phyloP scores from a whole-genome alignment of 768 basidiomycete genomes.

The Russula emetica region DNA sequence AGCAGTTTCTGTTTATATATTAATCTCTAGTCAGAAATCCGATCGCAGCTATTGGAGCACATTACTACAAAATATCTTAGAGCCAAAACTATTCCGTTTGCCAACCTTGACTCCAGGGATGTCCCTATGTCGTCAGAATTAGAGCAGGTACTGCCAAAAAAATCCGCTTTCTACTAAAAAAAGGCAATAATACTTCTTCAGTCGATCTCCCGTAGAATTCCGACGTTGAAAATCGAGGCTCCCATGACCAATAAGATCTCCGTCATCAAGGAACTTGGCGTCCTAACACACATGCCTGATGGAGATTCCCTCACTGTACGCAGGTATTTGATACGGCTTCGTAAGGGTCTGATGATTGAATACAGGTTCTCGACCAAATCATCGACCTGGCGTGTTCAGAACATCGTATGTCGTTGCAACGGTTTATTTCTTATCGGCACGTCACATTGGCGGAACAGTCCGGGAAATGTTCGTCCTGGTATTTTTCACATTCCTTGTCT shows the following conservation, averaged over 20 bases:
- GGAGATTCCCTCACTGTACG: constrained; percentile 6
- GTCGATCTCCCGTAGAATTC: not conserved
- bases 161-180: too few species aligned
- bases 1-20: not conserved
- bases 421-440: constrained; percentile 53
- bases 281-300: constrained; percentile 15
- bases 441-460: constrained; percentile 48
- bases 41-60: not conserved
- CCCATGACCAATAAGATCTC: not conserved
- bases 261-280: constrained; percentile 21
- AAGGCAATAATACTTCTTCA: not conserved
- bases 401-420: constrained; percentile 36
- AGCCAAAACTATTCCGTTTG: not conserved
- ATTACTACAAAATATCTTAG: not conserved
- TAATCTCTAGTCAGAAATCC: constrained; percentile 8
- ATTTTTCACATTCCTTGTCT: not conserved
- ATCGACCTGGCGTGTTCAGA: constrained; percentile 26
- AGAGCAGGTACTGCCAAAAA: not conserved
- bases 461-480: constrained; percentile 38
- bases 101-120: not conserved
- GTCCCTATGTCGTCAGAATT: not conserved
- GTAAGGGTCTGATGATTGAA: not conserved
- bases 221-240: not conserved
- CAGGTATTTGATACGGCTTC: not conserved
- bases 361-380: constrained; percentile 35